Percentiles rank a stretch among this genome's conserved stretches.
Conservation (phyloP, 768 basidiomycete genomes). For the Pleurotus citrinopileatus region DNA sequence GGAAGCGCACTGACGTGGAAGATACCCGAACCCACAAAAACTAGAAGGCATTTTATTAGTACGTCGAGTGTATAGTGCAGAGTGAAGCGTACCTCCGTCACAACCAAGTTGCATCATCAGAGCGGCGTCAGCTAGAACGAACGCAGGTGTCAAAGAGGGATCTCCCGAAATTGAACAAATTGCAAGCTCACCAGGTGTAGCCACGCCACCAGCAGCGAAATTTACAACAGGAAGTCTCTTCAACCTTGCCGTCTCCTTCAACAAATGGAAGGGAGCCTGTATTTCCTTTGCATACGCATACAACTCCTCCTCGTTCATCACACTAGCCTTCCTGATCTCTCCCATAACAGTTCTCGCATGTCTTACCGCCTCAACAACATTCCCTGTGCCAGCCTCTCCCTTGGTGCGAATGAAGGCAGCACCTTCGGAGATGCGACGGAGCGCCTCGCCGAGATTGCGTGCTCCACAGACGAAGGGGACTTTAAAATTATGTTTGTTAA, state of each 20-base stretch:
- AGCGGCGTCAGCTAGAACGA: constrained; percentile 79
- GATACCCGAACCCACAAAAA: constrained; percentile 97
- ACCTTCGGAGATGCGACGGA: constrained; percentile 95
- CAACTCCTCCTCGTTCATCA: constrained; percentile 94
- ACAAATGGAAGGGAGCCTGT: constrained; percentile 89
- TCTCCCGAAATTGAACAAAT: background rate
- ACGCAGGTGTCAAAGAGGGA: background rate
- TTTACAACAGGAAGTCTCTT: constrained; percentile 94
- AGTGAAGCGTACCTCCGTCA: constrained; percentile 76
- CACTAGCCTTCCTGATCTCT: constrained; percentile 81
- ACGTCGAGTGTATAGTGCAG: constrained; percentile 7
- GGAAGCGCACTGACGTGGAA: constrained; percentile 67
- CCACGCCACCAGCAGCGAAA: constrained; percentile 94
- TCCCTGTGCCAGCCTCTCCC: constrained; percentile 88
- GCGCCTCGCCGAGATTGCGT: constrained; percentile 91
- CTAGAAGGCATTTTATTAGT: constrained; percentile 34
- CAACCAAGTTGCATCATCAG: constrained; percentile 99
- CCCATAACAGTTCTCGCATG: constrained; percentile 82
- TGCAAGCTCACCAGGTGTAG: constrained; percentile 72
- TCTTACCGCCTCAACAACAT: constrained; percentile 91
- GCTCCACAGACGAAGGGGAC: constrained; percentile 96
- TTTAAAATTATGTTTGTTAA: constrained; percentile 96
- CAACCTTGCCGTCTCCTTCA: constrained; percentile 93
- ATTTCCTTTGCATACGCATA: constrained; percentile 92
- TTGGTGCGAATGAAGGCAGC: constrained; percentile 99